A percentile compares a stretch with the other conserved stretches of the same genome.
These are phyloP conservation scores for Aegilops tauschii DNA, from an alignment of 176 grass and related monocot species.

Conservation along the genomic window DNA sequence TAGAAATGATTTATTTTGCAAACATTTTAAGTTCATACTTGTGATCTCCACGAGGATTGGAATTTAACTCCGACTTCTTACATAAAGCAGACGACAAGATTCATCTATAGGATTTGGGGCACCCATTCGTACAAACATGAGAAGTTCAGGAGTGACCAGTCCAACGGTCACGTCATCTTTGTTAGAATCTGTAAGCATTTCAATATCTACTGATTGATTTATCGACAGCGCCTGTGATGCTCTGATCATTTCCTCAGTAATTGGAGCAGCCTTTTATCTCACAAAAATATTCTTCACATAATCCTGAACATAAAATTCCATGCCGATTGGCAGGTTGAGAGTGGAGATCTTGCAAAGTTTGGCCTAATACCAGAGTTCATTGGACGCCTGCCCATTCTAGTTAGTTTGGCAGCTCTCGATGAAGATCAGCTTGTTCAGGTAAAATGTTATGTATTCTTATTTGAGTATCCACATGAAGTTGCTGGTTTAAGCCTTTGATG, in stretches of 20 bases:
- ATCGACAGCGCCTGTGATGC: not conserved
- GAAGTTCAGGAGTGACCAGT: slow-evolving; percentile 64
- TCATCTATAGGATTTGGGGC: slow-evolving; percentile 99
- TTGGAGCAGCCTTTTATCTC: not conserved
- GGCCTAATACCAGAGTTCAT: slow-evolving; percentile 97
- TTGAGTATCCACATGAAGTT: not conserved
- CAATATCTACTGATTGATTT: not conserved
- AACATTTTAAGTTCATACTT: not conserved
- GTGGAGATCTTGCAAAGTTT: slow-evolving; percentile 78
- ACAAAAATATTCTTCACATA: slow-evolving; percentile 1
- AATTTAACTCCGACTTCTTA: slow-evolving; percentile 35
- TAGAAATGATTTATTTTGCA: not conserved
- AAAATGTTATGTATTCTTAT: not conserved
- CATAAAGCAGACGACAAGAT: slow-evolving; percentile 82
- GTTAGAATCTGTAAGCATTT: slow-evolving; percentile 82
- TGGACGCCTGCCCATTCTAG: slow-evolving; percentile 88
- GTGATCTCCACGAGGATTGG: not conserved
- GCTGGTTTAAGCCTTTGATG: not conserved
- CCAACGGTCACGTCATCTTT: slow-evolving; percentile 76
- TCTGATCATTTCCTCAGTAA: not conserved
- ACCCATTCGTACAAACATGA: slow-evolving; percentile 82
- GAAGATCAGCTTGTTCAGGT: slow-evolving; percentile 99
- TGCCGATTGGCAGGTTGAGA: slow-evolving; percentile 75
- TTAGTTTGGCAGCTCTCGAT: slow-evolving; percentile 77
- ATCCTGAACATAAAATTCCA: slow-evolving; percentile 25